Percentiles rank a stretch among this genome's conserved stretches.
These are phyloP conservation scores for Pseudophaeomoniella oleicola DNA, from an alignment of 2,329 filamentous ascomycete species.

Conservation along the genomic window DNA sequence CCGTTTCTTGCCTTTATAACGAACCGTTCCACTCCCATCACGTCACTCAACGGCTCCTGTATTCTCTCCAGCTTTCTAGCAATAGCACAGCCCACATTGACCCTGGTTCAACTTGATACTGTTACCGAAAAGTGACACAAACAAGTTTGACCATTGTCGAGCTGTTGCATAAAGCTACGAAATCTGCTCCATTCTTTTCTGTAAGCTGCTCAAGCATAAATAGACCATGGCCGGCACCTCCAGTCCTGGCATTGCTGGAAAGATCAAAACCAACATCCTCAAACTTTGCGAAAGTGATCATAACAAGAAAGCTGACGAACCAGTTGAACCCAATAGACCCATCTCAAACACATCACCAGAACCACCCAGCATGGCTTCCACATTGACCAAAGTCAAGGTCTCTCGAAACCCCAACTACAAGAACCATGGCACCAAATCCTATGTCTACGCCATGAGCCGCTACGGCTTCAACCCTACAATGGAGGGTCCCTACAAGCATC, in stretches of 20 bases:
- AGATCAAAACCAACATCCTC: background rate
- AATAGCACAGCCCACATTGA: too few species aligned
- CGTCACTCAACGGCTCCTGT: too few species aligned
- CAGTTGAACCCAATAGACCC: background rate
- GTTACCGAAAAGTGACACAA: too few species aligned
- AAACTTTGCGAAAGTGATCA: background rate
- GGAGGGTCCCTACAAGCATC: conserved; percentile 45
- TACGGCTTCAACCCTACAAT: conserved; percentile 49
- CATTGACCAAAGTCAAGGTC: conserved; percentile 29
- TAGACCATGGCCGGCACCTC: background rate
- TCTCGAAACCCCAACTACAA: conserved; percentile 46
- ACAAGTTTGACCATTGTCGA: too few species aligned
- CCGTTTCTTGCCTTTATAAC: too few species aligned
- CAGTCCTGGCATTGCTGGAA: background rate
- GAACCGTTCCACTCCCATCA: too few species aligned
- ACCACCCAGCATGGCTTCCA: conserved; percentile 16
- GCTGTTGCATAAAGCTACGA: too few species aligned
- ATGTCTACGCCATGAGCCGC: conserved; percentile 46
- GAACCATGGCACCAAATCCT: conserved; percentile 46
- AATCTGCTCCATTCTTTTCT: too few species aligned
- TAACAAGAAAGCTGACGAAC: background rate
- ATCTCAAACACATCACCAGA: background rate
- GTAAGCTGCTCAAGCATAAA: background rate
- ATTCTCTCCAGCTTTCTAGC: too few species aligned
- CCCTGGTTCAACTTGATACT: too few species aligned